A percentile compares a stretch with the other conserved stretches of the same genome.
Evolutionary conservation across 768 basidiomycete genomes (phyloP).

Genomic region (Serendipita sp.): DNA sequence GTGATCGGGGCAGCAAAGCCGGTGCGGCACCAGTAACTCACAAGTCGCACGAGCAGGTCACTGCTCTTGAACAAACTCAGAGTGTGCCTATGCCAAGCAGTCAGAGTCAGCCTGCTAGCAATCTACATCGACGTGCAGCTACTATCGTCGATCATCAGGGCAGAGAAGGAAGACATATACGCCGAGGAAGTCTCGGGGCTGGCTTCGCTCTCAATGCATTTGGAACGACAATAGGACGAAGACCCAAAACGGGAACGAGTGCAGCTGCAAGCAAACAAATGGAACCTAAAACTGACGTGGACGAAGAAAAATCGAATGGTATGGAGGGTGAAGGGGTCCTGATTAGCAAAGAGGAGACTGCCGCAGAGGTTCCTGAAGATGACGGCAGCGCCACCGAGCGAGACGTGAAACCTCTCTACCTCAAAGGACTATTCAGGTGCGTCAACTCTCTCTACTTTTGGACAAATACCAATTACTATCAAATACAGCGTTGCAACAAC

Average conservation of each 20-base stretch:
- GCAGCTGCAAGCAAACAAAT: conserved; percentile 17
- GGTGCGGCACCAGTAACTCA: background rate
- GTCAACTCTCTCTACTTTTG: conserved; percentile 13
- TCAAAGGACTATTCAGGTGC: conserved; percentile 92
- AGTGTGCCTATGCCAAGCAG: conserved; percentile 23
- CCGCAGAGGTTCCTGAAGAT: background rate
- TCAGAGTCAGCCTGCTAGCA: conserved; percentile 42
- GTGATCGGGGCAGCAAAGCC: background rate
- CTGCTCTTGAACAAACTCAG: conserved; percentile 19
- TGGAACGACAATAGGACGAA: conserved; percentile 48
- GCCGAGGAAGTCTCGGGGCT: conserved; percentile 64
- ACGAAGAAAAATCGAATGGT: conserved; percentile 25
- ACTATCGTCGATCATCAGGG: conserved; percentile 60
- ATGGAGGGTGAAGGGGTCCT: conserved; percentile 16
- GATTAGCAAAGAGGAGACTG: conserved; percentile 5
- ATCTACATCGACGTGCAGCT: conserved; percentile 55
- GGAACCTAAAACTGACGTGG: conserved; percentile 26
- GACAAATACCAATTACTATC: background rate
- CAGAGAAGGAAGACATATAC: conserved; percentile 46
- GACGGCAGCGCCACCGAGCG: conserved; percentile 32
- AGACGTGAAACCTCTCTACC: conserved; percentile 80
- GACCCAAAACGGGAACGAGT: conserved; percentile 31
- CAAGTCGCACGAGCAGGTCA: conserved; percentile 4
- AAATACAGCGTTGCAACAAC: conserved; percentile 74
- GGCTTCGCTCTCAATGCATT: conserved; percentile 30